These are phyloP conservation scores for Coemansia sp. DNA, from an alignment of 192 early-diverging fungal genomes.

Conservation along the genomic window DNA sequence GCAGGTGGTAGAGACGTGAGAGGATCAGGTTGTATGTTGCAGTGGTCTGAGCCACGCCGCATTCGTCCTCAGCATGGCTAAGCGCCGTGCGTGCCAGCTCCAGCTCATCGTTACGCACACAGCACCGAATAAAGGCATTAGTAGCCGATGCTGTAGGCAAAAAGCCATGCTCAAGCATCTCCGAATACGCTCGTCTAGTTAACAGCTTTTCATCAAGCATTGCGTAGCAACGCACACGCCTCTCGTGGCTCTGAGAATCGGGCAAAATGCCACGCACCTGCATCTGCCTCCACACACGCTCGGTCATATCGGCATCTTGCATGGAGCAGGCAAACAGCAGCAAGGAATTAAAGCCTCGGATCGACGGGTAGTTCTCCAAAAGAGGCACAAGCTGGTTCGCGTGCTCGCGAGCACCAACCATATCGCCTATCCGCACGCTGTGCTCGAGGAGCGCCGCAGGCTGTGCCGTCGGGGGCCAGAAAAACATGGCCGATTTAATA, in stretches of 20 bases:
- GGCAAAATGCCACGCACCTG: constrained; percentile 11
- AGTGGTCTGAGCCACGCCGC: constrained; percentile 7
- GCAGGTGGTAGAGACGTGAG: constrained; percentile 1
- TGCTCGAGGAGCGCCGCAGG: constrained; percentile 11
- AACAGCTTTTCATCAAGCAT: constrained; percentile 13
- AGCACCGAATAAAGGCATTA: constrained; percentile 20
- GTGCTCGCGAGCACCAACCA: constrained; percentile 9
- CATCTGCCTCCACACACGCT: constrained; percentile 38
- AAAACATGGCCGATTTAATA: not conserved
- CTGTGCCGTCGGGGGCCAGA: constrained; percentile 9
- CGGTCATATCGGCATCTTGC: constrained; percentile 7
- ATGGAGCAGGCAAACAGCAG: constrained; percentile 10
- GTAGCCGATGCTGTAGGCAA: constrained; percentile 12
- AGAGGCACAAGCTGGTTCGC: constrained; percentile 17
- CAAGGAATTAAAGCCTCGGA: constrained; percentile 23
- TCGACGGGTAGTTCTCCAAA: constrained; percentile 9
- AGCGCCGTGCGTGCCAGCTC: constrained; percentile 19
- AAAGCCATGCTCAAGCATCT: constrained; percentile 32
- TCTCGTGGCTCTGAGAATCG: constrained; percentile 10
- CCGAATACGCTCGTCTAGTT: constrained; percentile 34
- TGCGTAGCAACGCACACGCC: constrained; percentile 20
- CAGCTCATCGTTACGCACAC: constrained; percentile 13
- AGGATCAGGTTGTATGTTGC: constrained; percentile 28
- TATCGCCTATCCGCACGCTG: constrained; percentile 2
- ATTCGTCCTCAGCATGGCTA: constrained; percentile 19